Conservation (phyloP, 352 stramenopile species). For the Phytopythium kandeliae region DNA sequence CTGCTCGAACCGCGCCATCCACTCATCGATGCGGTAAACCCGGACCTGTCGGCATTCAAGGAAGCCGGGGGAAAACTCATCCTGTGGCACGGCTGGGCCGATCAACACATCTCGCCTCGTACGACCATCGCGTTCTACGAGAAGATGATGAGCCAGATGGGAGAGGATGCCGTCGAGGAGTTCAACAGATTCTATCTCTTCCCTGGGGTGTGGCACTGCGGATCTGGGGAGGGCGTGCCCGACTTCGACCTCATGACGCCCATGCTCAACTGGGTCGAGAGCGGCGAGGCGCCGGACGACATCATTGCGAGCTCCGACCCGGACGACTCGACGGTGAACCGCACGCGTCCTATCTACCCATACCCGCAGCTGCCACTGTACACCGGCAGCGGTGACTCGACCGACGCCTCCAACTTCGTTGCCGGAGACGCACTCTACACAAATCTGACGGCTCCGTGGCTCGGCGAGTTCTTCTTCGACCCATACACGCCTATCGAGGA, state of each 20-base stretch:
- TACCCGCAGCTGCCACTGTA: constrained; percentile 18
- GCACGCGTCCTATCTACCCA: constrained; percentile 17
- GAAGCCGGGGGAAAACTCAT: constrained; percentile 33
- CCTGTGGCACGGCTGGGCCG: constrained; percentile 39
- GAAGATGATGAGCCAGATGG: constrained; percentile 26
- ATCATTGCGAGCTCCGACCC: constrained; percentile 20
- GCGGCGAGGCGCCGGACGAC: constrained; percentile 17
- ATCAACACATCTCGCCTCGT: constrained; percentile 42
- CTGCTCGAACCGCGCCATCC: constrained; percentile 23
- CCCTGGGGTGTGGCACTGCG: constrained; percentile 38
- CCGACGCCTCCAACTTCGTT: constrained; percentile 15
- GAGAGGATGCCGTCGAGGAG: constrained; percentile 16
- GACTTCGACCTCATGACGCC: constrained; percentile 35
- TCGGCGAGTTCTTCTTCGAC: constrained; percentile 21
- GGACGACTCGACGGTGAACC: constrained; percentile 9
- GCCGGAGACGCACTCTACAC: constrained; percentile 15
- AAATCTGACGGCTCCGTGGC: constrained; percentile 12
- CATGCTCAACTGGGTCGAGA: constrained; percentile 40
- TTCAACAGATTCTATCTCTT: constrained; percentile 43
- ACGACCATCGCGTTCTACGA: constrained; percentile 41
- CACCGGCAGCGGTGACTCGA: constrained; percentile 10
- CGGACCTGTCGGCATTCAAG: constrained; percentile 30
- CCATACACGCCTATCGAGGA: constrained; percentile 9
- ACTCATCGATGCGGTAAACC: constrained; percentile 30
- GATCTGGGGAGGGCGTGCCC: constrained; percentile 28